Conservation (phyloP, 1,284 basidiomycete genomes). For the Ustilago vetiveriae region DNA sequence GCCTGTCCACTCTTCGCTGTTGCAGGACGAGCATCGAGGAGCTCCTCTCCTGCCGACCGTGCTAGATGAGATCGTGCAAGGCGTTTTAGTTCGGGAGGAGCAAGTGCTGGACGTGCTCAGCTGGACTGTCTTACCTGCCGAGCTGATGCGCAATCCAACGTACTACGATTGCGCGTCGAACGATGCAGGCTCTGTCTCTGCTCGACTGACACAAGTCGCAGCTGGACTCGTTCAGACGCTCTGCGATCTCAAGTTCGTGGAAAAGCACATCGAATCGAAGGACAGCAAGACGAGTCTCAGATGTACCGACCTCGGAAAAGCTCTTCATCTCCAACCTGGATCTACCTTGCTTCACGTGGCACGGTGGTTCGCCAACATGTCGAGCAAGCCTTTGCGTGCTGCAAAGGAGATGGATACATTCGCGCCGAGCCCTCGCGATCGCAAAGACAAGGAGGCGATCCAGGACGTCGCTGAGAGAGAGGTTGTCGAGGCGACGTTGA, state of each 20-base stretch:
- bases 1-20: conserved; percentile 83
- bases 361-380: conserved; percentile 25
- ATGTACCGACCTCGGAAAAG: conserved; percentile 35
- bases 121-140: conserved; percentile 81
- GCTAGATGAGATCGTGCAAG: conserved; percentile 38
- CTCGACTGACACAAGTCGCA: conserved; percentile 30
- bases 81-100: conserved; percentile 54
- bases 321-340: conserved; percentile 37
- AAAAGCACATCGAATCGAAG: conserved; percentile 5
- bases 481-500: conserved; percentile 40
- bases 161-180: conserved; percentile 76
- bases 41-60: conserved; percentile 41
- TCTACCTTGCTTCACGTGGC: conserved; percentile 42
- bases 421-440: conserved; percentile 7
- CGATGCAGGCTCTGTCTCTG: conserved; percentile 18
- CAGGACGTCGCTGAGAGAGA: conserved; percentile 9
- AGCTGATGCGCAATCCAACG: conserved; percentile 81
- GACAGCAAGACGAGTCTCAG: background rate
- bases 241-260: conserved; percentile 22
- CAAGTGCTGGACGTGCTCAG: conserved; percentile 77
- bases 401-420: conserved; percentile 42
- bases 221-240: conserved; percentile 26
- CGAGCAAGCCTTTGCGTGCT: conserved; percentile 12
- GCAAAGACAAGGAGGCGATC: conserved; percentile 12
- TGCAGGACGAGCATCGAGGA: conserved; percentile 69